Base-by-base conservation (phyloP, 306 rosid species). In the Ormosia semicastrata region DNA sequence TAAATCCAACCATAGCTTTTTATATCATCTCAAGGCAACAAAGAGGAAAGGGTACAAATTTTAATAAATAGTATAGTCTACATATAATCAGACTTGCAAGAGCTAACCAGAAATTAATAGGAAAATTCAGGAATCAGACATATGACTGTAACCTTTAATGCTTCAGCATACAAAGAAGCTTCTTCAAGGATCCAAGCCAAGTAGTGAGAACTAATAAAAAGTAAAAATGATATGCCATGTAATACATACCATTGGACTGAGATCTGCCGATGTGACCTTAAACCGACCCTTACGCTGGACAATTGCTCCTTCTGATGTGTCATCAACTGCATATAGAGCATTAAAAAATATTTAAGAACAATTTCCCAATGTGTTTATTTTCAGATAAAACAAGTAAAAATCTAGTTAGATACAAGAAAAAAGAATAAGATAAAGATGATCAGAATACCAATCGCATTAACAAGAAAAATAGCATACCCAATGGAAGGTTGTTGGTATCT, bases 251-350 rank as follows among this genome's bases (percentile, higher is more conserved):
- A 91, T 92, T 37, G 97, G 95, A 88, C 93, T 92, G 68, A 76
- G 87, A 47, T 96, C 99, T 8, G 96, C 93, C 0, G 91, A 83
- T 63, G 93, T 96, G 73, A 96, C 97, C 88, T 96, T 89, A 88
- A 96, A 96, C 76, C 99, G 96, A 66, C 99, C 98, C 88, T 84
- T 93, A 40, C 86, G 87, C 66, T 90, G 96, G 77, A 93, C 89
- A 81, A 93, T 79, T 44, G 98, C 92, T 87, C 97, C 98, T 74
- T 96, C 99, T 39, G 98, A 89, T 52, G 90, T 37, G 92, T 96
- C 97, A 49, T 93, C 99, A 59, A 83, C 99, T 93, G 86, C 77
- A 60, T 50, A 47, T n/a, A 41, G 41, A 30, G 78, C 78, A 68
- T 59, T 30, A 37, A 36, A 15, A 33, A 32, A 15, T 10, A 10